Evolutionary conservation across 2,329 filamentous ascomycete genomes (phyloP).

Genomic region (Cytospora chrysosperma): DNA sequence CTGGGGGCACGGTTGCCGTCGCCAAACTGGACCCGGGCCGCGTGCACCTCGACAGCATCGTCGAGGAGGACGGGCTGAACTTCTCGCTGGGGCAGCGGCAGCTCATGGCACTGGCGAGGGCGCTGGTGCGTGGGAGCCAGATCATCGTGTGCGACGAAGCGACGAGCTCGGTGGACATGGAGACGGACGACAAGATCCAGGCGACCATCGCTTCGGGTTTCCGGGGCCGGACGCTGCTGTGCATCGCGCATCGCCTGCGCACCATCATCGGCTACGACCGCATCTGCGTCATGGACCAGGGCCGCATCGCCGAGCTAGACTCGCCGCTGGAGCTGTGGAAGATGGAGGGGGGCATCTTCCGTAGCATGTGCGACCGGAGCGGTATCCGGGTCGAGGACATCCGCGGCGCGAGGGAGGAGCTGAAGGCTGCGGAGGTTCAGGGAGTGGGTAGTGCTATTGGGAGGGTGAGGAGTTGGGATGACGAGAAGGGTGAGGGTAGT

Average conservation of each 20-base stretch:
- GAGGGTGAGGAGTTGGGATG: constrained; percentile 27
- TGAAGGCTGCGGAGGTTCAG: constrained; percentile 26
- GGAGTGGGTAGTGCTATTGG: neutral
- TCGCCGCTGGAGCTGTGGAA: constrained; percentile 73
- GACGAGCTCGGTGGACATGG: constrained; percentile 89
- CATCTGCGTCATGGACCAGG: constrained; percentile 94
- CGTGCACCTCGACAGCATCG: constrained; percentile 78
- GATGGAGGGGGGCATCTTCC: constrained; percentile 70
- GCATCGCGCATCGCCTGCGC: constrained; percentile 87
- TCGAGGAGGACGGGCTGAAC: constrained; percentile 94
- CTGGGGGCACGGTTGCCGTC: constrained; percentile 32
- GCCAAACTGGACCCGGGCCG: constrained; percentile 43
- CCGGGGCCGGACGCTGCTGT: constrained; percentile 81
- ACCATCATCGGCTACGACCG: constrained; percentile 94
- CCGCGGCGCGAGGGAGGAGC: constrained; percentile 40
- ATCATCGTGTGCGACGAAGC: constrained; percentile 98
- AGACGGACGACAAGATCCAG: constrained; percentile 96
- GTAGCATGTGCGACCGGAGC: constrained; percentile 84
- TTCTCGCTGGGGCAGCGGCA: constrained; percentile 95
- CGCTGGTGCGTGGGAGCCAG: constrained; percentile 79
- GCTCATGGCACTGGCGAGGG: constrained; percentile 89
- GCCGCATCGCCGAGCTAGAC: constrained; percentile 83
- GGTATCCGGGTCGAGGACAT: constrained; percentile 66
- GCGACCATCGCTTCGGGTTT: constrained; percentile 82
- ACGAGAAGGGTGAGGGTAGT: constrained; percentile 19